phyloP scores from a whole-genome alignment of 179 eudicot species.

The Patellifolia procumbens region DNA sequence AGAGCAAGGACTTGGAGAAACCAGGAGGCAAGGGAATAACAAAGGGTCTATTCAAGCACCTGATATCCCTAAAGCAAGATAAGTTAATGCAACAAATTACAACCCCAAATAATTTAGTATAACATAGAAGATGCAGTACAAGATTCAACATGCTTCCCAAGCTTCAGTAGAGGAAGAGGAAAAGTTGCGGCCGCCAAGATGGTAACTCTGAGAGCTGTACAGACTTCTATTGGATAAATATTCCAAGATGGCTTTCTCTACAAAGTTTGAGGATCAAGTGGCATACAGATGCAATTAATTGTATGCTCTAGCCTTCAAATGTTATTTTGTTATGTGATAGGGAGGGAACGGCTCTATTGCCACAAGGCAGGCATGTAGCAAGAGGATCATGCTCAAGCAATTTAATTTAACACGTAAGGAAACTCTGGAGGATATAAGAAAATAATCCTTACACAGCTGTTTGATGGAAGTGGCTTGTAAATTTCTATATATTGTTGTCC shows the following conservation, averaged over 20 bases:
- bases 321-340: no score
- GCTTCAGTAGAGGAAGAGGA: neutral
- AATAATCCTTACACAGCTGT: constrained; percentile 57
- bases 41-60: neutral
- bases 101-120: neutral
- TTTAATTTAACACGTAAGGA: neutral
- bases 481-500: constrained; percentile 90
- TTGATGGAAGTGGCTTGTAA: constrained; percentile 79
- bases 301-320: neutral
- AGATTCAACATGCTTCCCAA: neutral
- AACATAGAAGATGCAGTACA: neutral
- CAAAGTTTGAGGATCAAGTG: neutral
- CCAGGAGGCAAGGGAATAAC: neutral
- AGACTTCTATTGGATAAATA: neutral
- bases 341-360: neutral
- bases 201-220: neutral
- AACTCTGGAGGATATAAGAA: neutral
- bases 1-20: neutral
- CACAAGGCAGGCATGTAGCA: neutral
- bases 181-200: neutral
- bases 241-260: neutral
- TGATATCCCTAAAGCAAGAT: neutral
- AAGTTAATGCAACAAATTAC: neutral
- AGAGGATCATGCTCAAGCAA: neutral
- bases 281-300: neutral